phyloP scores from a whole-genome alignment of 345 rosid species.

The Brassica carinata region DNA sequence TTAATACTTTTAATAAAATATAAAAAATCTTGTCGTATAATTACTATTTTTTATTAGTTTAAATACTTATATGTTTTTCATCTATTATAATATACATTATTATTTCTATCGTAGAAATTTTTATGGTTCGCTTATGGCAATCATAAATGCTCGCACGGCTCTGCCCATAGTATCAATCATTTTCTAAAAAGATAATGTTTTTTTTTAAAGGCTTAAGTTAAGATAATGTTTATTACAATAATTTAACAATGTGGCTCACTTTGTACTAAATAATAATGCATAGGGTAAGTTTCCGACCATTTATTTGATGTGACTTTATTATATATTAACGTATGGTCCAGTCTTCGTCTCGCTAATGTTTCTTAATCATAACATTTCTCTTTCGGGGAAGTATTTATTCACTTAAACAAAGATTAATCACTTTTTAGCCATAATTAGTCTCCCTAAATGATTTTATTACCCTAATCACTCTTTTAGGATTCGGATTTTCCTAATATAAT shows the following conservation, averaged over 20 bases:
- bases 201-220: neutral
- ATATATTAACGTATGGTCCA: slow-evolving; percentile 9
- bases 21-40: no score
- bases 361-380: slow-evolving; percentile 20
- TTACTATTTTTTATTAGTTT: no score
- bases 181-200: neutral
- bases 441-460: neutral
- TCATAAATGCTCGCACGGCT: neutral
- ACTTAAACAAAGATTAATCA: slow-evolving; percentile 19
- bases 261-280: neutral
- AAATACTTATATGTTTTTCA: no score
- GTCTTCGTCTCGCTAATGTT: neutral
- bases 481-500: neutral
- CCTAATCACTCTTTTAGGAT: slow-evolving; percentile 7
- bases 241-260: neutral
- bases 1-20: no score
- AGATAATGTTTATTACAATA: neutral
- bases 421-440: neutral
- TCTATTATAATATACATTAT: neutral
- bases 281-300: slow-evolving; percentile 5
- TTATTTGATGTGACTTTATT: neutral
- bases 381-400: neutral
- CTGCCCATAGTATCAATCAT: neutral
- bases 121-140: neutral
- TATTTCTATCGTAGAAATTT: no score